Conservation (phyloP, 768 basidiomycete genomes). For the Xanthoconium purpureum region DNA sequence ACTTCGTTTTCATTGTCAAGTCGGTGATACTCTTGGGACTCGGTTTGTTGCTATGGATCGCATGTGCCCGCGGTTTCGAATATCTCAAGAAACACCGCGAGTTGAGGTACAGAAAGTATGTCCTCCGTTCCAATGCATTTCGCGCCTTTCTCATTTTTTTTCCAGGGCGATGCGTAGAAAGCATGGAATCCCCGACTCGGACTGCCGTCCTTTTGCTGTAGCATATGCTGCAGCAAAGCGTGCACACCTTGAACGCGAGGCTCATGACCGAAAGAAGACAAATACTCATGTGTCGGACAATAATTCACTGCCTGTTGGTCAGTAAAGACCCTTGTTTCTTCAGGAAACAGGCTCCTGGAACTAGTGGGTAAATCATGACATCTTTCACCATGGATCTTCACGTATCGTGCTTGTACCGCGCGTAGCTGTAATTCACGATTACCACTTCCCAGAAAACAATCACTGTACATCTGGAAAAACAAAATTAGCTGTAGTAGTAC, state of each 20-base stretch:
- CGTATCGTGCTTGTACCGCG: slow-evolving; percentile 17
- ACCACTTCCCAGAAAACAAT: slow-evolving; percentile 20
- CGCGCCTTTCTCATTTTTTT: slow-evolving; percentile 14
- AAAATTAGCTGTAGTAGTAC: too few species aligned
- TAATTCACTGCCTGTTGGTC: slow-evolving; percentile 23
- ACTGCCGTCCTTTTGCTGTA: slow-evolving; percentile 81
- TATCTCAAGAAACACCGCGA: slow-evolving; percentile 59
- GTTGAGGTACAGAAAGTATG: slow-evolving; percentile 62
- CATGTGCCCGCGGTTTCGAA: slow-evolving; percentile 39
- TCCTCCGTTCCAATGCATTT: slow-evolving; percentile 5
- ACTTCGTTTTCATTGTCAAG: slow-evolving; percentile 37
- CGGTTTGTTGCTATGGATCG: slow-evolving; percentile 35
- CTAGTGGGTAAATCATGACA: slow-evolving; percentile 37
- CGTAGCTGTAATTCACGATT: slow-evolving; percentile 20
- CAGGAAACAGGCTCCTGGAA: slow-evolving; percentile 46
- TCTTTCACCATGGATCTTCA: slow-evolving; percentile 21
- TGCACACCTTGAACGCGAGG: slow-evolving; percentile 51
- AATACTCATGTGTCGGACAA: slow-evolving; percentile 26
- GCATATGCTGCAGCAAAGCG: slow-evolving; percentile 74
- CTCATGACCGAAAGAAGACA: slow-evolving; percentile 37
- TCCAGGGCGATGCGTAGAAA: slow-evolving; percentile 66
- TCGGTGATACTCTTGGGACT: slow-evolving; percentile 36
- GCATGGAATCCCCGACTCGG: slow-evolving; percentile 82
- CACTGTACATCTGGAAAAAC: not conserved
- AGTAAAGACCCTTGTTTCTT: slow-evolving; percentile 36